phyloP scores from a whole-genome alignment of 768 basidiomycete genomes.

The Tricholoma furcatifolium region DNA sequence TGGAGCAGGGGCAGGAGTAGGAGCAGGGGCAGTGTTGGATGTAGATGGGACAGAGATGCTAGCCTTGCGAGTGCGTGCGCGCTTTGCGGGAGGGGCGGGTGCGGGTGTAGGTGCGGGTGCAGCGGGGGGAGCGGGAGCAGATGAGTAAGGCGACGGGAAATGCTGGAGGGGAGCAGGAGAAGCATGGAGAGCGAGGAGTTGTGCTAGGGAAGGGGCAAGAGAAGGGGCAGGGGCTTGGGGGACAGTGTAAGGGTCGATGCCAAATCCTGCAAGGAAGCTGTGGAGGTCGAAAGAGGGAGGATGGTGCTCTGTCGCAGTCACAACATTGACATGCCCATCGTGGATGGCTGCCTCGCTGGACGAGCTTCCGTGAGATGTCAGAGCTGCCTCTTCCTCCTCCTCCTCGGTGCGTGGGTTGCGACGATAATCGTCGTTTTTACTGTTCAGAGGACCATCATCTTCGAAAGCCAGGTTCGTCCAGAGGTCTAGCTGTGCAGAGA shows the following conservation, averaged over 20 bases:
- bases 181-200: constrained; percentile 64
- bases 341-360: constrained; percentile 43
- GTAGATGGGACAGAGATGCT: constrained; percentile 35
- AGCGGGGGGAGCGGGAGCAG: constrained; percentile 14
- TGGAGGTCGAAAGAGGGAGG: constrained; percentile 38
- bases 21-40: constrained; percentile 16
- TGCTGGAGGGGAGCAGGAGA: constrained; percentile 25
- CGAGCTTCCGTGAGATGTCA: constrained; percentile 27
- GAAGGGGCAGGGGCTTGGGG: constrained; percentile 20
- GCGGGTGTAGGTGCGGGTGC: constrained; percentile 4
- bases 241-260: constrained; percentile 43
- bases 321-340: constrained; percentile 60
- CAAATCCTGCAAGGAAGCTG: constrained; percentile 35
- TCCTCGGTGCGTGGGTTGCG: constrained; percentile 43
- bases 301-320: constrained; percentile 41
- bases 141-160: constrained; percentile 22
- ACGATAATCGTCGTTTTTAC: constrained; percentile 33
- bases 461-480: constrained; percentile 86
- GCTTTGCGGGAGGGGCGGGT: constrained; percentile 41
- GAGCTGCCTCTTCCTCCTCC: constrained; percentile 33
- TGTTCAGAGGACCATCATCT: constrained; percentile 57
- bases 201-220: constrained; percentile 58
- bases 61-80: constrained; percentile 53
- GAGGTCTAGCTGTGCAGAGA: constrained; percentile 74
- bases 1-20: constrained; percentile 25